Base-by-base conservation (phyloP, 768 basidiomycete genomes). In the Boletus rubescentipes region DNA sequence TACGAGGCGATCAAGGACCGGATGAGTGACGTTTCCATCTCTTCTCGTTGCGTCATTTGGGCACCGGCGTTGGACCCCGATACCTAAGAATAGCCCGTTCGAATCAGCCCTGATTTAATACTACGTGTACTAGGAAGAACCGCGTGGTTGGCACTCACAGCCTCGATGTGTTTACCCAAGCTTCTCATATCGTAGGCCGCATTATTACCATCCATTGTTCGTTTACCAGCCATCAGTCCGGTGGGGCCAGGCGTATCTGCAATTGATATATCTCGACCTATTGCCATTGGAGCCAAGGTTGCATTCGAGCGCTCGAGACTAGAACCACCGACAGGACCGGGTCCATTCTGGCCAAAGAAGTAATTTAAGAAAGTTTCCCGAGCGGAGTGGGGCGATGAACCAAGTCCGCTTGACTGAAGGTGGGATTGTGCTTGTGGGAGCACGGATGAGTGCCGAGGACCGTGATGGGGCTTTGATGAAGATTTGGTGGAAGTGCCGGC, bases 151-250 rank as follows among this genome's bases (percentile, higher is more conserved):
- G 38, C 9, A 84, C 91, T 79, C 65, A 98, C 95, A 58, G 95
- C 91, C 72, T 99, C 97, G 54, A 99, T 91, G 66, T 99, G 97
- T 73, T 89, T 94, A 39, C 95, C 93, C 48, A 98, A 77, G 66
- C 93, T 97, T 79, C 93, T 98, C 97, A 99, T 99, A 69, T 98
- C 97, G 70, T 86, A 98, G 43, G 91, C 94, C 51, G 94, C 89
- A 62, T 80, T 89, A 68, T 77, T 89, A 12, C 81, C 88, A 61
- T 94, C 91, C 45, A 90, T 67, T 11, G 77, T 75, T 46, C 81
- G 74, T 72, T 84, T 87, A 14, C 83, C 81, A 18, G 82, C 82
- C 81, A 89, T 78, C 26, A 90, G 67, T 5, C 89, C 88, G 14
- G 80, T 73, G 31, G 79, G 77, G 42, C 83, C 69, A 32, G 74